Conservation (phyloP, 805 yeast species). For the Pichia phayaonensis region DNA sequence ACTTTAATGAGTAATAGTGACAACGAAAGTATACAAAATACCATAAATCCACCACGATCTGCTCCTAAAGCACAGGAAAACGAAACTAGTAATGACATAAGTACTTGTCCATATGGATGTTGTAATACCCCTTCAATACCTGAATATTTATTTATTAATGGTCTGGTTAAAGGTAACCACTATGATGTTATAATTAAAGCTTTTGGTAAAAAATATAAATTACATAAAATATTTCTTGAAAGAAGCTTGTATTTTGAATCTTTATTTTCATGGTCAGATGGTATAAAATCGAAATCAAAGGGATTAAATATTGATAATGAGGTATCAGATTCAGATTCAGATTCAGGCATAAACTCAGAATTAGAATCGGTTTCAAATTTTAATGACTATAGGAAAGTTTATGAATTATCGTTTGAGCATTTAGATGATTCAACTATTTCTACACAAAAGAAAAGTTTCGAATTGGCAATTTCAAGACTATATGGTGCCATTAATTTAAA, state of each 20-base stretch:
- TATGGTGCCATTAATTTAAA: constrained; percentile 36
- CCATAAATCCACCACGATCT: background rate
- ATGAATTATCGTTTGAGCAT: constrained; percentile 31
- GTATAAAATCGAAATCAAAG: constrained; percentile 7
- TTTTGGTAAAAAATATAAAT: constrained; percentile 35
- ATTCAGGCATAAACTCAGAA: background rate
- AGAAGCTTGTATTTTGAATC: constrained; percentile 41
- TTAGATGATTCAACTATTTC: constrained; percentile 31
- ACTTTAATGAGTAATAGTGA: background rate
- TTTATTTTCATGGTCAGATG: constrained; percentile 37
- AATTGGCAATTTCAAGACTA: constrained; percentile 37
- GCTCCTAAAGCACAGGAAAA: background rate
- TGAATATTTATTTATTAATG: constrained; percentile 19
- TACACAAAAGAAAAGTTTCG: constrained; percentile 34
- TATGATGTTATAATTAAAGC: constrained; percentile 43
- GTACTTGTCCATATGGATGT: constrained; percentile 8
- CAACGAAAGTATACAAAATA: background rate
- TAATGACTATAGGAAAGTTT: constrained; percentile 5
- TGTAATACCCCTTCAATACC: constrained; percentile 4
- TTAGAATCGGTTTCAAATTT: background rate
- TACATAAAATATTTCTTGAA: constrained; percentile 40
- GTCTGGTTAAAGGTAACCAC: constrained; percentile 38
- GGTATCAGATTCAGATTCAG: background rate
- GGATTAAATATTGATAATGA: constrained; percentile 6
- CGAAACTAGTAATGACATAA: background rate